phyloP scores from a whole-genome alignment of 176 grass and related monocot genomes.

The Calamus simplicifolius region DNA sequence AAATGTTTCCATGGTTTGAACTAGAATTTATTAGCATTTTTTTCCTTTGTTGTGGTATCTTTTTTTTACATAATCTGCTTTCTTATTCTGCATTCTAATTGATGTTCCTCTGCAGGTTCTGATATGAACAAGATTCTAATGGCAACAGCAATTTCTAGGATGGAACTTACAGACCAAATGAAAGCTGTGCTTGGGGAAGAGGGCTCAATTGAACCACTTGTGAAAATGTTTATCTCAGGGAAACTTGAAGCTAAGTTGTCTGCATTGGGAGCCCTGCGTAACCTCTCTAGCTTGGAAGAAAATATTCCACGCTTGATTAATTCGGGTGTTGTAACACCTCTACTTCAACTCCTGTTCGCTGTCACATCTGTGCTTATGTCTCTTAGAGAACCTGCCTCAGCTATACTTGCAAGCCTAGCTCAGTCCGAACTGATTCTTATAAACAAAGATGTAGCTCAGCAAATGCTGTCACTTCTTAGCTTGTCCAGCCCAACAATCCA shows the following conservation, averaged over 20 bases:
- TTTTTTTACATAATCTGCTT: too few species aligned
- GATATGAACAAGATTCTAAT: conserved; percentile 97
- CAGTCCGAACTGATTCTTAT: conserved; percentile 67
- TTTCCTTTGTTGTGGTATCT: too few species aligned
- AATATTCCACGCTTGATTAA: conserved; percentile 61
- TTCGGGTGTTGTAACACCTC: conserved; percentile 38
- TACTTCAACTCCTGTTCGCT: conserved; percentile 82
- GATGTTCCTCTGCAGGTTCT: conserved; percentile 48
- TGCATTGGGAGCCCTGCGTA: conserved; percentile 56
- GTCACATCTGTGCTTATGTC: conserved; percentile 81
- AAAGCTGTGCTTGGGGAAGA: conserved; percentile 65
- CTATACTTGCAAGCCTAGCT: conserved; percentile 59
- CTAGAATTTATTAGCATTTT: too few species aligned
- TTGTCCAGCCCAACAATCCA: conserved; percentile 58
- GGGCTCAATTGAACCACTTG: conserved; percentile 58
- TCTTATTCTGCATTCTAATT: not conserved
- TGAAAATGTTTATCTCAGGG: conserved; percentile 71
- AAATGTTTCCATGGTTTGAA: too few species aligned
- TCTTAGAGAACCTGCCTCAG: conserved; percentile 72
- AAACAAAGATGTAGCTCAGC: conserved; percentile 56
- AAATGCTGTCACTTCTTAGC: conserved; percentile 80
- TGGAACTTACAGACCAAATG: conserved; percentile 77
- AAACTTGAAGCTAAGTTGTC: conserved; percentile 83
- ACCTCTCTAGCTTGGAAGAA: conserved; percentile 51
- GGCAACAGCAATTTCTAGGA: conserved; percentile 80